Conservation (phyloP, 441 rosid genomes). For the Raphanus hybrid region DNA sequence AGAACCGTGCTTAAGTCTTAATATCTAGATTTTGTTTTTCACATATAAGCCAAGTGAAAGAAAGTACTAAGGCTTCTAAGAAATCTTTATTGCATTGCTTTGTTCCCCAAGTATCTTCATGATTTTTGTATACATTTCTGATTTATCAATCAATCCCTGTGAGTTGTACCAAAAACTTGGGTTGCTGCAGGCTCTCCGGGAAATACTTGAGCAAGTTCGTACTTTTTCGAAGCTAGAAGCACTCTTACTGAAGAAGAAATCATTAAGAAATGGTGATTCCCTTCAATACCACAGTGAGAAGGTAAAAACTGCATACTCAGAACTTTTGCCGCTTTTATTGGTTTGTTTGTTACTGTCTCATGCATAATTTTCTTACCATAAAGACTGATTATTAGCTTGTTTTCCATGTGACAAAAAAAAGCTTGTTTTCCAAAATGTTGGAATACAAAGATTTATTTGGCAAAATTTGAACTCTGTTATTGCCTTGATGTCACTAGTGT, state of each 20-base stretch:
- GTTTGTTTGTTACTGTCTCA: not conserved
- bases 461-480: not conserved
- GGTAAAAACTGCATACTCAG: slow-evolving; percentile 48
- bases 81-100: slow-evolving; percentile 20
- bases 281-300: slow-evolving; percentile 64
- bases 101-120: slow-evolving; percentile 9
- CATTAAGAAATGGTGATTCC: slow-evolving; percentile 68
- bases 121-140: not conserved
- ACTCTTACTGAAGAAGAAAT: slow-evolving; percentile 75
- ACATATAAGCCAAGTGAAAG: not conserved
- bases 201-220: slow-evolving; percentile 64
- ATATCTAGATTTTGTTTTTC: not conserved
- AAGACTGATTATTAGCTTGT: slow-evolving; percentile 8
- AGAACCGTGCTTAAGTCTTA: not conserved
- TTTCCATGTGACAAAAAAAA: not conserved
- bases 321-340: slow-evolving; percentile 10
- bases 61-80: slow-evolving; percentile 1
- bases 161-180: slow-evolving; percentile 23
- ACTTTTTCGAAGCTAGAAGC: slow-evolving; percentile 67
- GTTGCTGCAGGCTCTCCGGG: slow-evolving; percentile 64
- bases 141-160: not conserved
- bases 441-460: not conserved
- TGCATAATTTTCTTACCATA: not conserved
- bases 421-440: slow-evolving; percentile 3
- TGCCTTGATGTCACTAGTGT: slow-evolving; percentile 10